Evolutionary conservation across 1,284 basidiomycete species (phyloP).

Genomic region (Earliella scabrosa): DNA sequence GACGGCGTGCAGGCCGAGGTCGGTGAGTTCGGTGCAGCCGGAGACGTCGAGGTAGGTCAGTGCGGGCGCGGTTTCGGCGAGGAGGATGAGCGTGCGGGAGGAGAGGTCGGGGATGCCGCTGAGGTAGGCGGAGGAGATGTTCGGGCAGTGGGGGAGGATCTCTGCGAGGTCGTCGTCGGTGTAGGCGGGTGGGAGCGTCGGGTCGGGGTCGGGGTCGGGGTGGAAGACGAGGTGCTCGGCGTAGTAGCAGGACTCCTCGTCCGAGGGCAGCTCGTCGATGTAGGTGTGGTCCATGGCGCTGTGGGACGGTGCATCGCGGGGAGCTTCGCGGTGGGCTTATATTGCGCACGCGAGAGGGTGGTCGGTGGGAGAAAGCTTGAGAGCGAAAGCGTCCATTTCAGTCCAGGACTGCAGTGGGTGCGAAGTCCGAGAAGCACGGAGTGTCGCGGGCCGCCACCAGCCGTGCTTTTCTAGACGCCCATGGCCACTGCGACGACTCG

Average conservation of each 20-base stretch:
- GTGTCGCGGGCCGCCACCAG: not conserved
- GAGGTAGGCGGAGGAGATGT: constrained; percentile 77
- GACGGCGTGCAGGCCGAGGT: constrained; percentile 74
- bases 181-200: constrained; percentile 39
- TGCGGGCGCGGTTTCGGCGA: constrained; percentile 68
- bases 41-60: constrained; percentile 82
- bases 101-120: constrained; percentile 69
- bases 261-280: constrained; percentile 32
- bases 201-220: constrained; percentile 29
- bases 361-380: not conserved
- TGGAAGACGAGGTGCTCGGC: constrained; percentile 59
- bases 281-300: constrained; percentile 29
- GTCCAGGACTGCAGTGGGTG: not conserved
- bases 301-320: not conserved
- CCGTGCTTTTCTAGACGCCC: not conserved
- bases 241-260: constrained; percentile 54
- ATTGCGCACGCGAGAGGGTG: not conserved
- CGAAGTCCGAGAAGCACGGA: constrained; percentile 8
- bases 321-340: not conserved
- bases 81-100: constrained; percentile 67
- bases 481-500: not conserved
- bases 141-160: constrained; percentile 66
- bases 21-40: constrained; percentile 78
- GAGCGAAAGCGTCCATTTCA: constrained; percentile 2
- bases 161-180: constrained; percentile 68